These are phyloP conservation scores for Pichia heedii DNA, from an alignment of 805 yeast species.

Conservation along the genomic window DNA sequence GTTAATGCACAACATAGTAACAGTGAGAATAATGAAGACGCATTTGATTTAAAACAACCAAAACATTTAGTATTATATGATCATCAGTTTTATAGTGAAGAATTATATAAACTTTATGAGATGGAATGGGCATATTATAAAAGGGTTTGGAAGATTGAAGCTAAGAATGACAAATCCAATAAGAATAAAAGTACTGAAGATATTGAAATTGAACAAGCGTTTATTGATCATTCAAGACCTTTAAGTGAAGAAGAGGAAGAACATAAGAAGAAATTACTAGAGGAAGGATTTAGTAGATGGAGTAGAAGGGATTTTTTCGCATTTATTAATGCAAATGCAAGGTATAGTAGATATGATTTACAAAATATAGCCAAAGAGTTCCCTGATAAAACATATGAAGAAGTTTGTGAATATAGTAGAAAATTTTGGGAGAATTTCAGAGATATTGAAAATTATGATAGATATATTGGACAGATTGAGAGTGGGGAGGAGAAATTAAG, in stretches of 20 bases:
- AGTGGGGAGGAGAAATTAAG: slow-evolving; percentile 79
- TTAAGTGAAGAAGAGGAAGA: slow-evolving; percentile 75
- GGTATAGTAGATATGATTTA: slow-evolving; percentile 73
- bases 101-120: slow-evolving; percentile 66
- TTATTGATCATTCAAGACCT: slow-evolving; percentile 69
- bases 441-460: slow-evolving; percentile 84
- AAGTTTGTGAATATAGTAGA: slow-evolving; percentile 65
- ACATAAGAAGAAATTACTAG: slow-evolving; percentile 47
- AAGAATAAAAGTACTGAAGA: slow-evolving; percentile 17
- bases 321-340: slow-evolving; percentile 63
- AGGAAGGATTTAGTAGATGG: slow-evolving; percentile 75
- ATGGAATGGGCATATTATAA: slow-evolving; percentile 72
- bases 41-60: slow-evolving; percentile 43
- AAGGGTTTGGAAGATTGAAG: slow-evolving; percentile 59
- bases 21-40: slow-evolving; percentile 47
- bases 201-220: slow-evolving; percentile 49
- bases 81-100: slow-evolving; percentile 84
- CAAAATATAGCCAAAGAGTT: slow-evolving; percentile 67
- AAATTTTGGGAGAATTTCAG: slow-evolving; percentile 75
- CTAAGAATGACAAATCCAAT: slow-evolving; percentile 26
- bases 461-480: slow-evolving; percentile 72
- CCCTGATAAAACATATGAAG: slow-evolving; percentile 73
- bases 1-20: not conserved
- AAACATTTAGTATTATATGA: slow-evolving; percentile 75
- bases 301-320: slow-evolving; percentile 80